Evolutionary conservation across 2,329 filamentous ascomycete species (phyloP), one percentile per base, ranked within the genome.

Genomic region (Sarocladiaceae sp.): DNA sequence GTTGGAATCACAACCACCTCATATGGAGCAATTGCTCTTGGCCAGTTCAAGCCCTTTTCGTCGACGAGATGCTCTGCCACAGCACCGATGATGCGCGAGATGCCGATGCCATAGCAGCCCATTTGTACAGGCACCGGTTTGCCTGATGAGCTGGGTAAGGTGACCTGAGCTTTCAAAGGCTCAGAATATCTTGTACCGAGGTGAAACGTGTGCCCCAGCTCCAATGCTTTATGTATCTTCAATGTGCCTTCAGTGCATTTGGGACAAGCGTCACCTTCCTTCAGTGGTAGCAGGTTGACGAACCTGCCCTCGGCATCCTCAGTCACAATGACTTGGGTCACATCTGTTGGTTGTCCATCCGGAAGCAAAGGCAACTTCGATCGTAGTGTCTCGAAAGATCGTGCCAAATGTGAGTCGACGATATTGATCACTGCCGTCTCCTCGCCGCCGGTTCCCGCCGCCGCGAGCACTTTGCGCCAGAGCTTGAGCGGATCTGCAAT

Each of bases 71-170:
- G 79, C 57, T 93, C 86, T 1, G 92, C 92, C 1, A 94, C 83
- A 1, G 94, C 90, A 8, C 87, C 91, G 55, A 99, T 86, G 60
- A 99, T 84, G 40, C 94, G 86, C 4, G 91, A 96, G 17, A 99
- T 83, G 2, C 94, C 94, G 55, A 99, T 95, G 1, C 94, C 94
- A 64, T 97, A 90, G 66, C 94, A 99, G 52, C 94, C 94, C 94
- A 99, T 99, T 58, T 96, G 83, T 62, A 96, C 78, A 0, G 84
- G 76, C 0, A 83, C 75, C 3, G 56, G 59, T 25, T 58, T 59
- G 11, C 60, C 60, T 18, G 63, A 60, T 5, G 44, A 56, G 36
- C 58, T 55, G 12, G 69, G 63, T 2, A 69, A 56, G 4, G 73
- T 71, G 2, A 94, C 79, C 1, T 70, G 75, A 1, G 89, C 87